Evolutionary conservation across 768 basidiomycete species (phyloP), one percentile per base, ranked within the genome.

Genomic region (Hemileccinum impolitum): DNA sequence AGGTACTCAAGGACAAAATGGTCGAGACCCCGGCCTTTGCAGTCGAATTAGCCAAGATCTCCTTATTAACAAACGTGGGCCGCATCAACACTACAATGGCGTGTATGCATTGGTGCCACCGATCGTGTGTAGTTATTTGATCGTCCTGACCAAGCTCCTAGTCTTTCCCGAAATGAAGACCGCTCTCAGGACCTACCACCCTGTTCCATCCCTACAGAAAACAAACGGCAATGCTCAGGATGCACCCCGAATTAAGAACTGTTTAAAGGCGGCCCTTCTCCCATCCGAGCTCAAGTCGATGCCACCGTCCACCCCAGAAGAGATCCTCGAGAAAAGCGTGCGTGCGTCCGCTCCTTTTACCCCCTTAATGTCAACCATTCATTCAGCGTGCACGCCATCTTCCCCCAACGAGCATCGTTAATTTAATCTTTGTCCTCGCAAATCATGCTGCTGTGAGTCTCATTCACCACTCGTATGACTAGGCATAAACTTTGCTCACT

Each of bases 151-250:
- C 50, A 43, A 48, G 14, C 43, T 44, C 58, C 36, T 62, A 91
- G 89, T 94, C 72, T 92, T 91, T 65, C 90, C 90, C 48, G 90
- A 92, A 73, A 93, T 94, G 91, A 88, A 90, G 68, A 94, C 92
- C 6, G 87, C 89, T 17, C 72, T 94, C 47, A 75, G 91, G 62
- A 90, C 89, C 46, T 94, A 94, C 66, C 92, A 94, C 60, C 90
- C 92, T 25, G 82, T 92, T 4, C 92, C 92, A 10, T 87, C 86
- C 26, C 72, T 94, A 23, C 91, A 94, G 64, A 89, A 88, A 72
- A 89, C 90, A 14, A 85, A 87, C 56, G 87, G 86, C 15, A 91
- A 92, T 65, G 81, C 90, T 7, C 90, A 93, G 65, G 91, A 94
- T 65, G 91, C 91, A 35, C 91, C 92, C 18, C 81, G 92, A 52